Evolutionary conservation across 2,329 filamentous ascomycete genomes (phyloP).

Genomic region (Amesomyces nigricolor): DNA sequence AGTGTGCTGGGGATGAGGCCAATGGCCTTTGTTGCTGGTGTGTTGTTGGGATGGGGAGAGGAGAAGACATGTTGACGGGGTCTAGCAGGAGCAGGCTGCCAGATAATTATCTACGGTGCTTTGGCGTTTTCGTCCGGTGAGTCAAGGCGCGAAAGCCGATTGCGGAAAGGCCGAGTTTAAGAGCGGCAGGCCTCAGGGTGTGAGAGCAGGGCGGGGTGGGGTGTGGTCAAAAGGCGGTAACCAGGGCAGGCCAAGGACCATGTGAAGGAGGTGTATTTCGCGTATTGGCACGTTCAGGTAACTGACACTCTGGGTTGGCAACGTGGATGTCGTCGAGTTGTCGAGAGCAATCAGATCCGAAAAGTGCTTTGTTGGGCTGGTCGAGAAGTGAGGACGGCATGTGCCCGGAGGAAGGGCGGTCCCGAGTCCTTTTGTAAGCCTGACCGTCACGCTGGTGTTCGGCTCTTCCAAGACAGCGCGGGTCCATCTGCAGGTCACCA

Average conservation of each 20-base stretch:
- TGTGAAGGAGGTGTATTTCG: background rate
- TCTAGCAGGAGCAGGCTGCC: constrained; percentile 13
- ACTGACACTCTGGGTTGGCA: background rate
- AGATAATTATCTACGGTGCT: constrained; percentile 22
- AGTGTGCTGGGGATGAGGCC: constrained; percentile 12
- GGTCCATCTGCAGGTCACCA: constrained; percentile 20
- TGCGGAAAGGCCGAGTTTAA: constrained; percentile 20
- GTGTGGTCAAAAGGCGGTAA: constrained; percentile 5
- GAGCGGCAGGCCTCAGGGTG: constrained; percentile 14
- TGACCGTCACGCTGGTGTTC: constrained; percentile 24
- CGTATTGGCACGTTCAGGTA: background rate
- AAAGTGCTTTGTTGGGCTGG: constrained; percentile 6
- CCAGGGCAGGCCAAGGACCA: constrained; percentile 8
- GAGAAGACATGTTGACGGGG: constrained; percentile 23
- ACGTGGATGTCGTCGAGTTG: background rate
- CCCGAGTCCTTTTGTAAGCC: constrained; percentile 25
- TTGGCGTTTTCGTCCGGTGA: constrained; percentile 24
- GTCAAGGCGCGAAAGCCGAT: constrained; percentile 26
- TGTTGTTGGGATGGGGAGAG: constrained; percentile 21
- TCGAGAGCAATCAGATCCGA: background rate
- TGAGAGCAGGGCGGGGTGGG: constrained; percentile 13
- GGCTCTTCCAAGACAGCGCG: constrained; percentile 23
- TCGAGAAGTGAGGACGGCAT: constrained; percentile 12
- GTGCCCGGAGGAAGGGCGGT: constrained; percentile 17
- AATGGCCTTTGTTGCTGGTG: constrained; percentile 15